Conservation (phyloP, 345 rosid genomes). For the Ceriops tagal region DNA sequence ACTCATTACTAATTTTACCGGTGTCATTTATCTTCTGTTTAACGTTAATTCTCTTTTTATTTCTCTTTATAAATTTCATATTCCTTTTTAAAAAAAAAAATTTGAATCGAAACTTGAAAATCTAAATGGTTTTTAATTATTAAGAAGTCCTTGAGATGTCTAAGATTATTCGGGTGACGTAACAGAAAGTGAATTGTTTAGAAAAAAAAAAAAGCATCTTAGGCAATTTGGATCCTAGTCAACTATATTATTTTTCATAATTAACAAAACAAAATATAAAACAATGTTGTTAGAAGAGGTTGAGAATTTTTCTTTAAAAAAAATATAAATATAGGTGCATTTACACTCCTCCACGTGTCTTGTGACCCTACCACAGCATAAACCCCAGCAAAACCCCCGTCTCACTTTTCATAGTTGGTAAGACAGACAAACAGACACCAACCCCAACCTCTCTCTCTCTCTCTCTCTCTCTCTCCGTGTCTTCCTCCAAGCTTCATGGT, state of each 20-base stretch:
- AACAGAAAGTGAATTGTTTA: background rate
- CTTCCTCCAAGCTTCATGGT: conserved; percentile 37
- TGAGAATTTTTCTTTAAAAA: too few species aligned
- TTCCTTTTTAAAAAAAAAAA: too few species aligned
- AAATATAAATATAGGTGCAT: background rate
- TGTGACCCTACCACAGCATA: background rate
- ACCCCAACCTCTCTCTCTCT: too few species aligned
- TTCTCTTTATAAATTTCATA: too few species aligned
- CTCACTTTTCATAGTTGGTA: conserved; percentile 52
- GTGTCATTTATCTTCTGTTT: too few species aligned
- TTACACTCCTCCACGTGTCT: conserved; percentile 13
- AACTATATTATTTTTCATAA: too few species aligned
- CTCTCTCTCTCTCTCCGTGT: conserved; percentile 20
- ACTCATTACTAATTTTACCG: background rate
- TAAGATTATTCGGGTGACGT: background rate
- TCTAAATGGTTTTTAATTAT: background rate
- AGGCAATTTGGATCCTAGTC: too few species aligned
- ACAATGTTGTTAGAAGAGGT: too few species aligned
- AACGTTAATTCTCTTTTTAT: too few species aligned
- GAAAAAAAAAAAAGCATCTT: background rate
- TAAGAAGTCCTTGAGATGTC: background rate
- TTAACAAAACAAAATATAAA: too few species aligned
- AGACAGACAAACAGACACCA: conserved; percentile 31
- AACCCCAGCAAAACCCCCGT: conserved; percentile 14
- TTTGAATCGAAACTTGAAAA: too few species aligned